phyloP scores from a whole-genome alignment of 176 grass and related monocot species.

The Rhynchospora tenuis region DNA sequence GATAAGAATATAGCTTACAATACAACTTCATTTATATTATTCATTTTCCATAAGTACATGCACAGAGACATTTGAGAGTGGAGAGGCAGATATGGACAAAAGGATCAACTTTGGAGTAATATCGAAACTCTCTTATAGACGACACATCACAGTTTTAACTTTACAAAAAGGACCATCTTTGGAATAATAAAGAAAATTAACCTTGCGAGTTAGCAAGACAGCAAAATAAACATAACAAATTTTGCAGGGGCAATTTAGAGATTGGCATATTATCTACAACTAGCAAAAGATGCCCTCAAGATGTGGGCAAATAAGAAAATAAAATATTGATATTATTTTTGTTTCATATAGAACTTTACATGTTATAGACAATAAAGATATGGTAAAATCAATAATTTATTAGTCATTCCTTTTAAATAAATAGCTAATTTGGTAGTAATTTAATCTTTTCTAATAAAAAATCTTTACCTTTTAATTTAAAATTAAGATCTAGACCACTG shows the following conservation, averaged over 20 bases:
- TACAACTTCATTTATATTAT: not conserved
- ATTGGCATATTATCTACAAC: not conserved
- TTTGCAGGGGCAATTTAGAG: not conserved
- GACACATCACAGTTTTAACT: not conserved
- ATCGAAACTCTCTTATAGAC: no score
- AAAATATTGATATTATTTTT: no score
- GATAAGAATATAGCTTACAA: not conserved
- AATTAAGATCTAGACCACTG: no score
- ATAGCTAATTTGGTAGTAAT: no score
- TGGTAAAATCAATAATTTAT: no score
- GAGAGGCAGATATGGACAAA: not conserved
- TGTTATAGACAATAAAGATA: no score
- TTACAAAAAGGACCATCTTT: not conserved
- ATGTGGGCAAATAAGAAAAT: no score
- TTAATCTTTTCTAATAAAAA: no score
- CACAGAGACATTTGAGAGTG: not conserved
- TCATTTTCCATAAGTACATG: not conserved
- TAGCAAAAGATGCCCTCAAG: no score
- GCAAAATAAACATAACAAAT: not conserved
- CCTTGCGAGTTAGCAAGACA: not conserved
- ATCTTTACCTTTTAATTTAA: no score
- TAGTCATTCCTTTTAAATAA: no score
- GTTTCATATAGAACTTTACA: no score
- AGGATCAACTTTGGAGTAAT: not conserved
- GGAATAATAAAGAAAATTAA: slow-evolving; percentile 1